phyloP scores from a whole-genome alignment of 1,284 basidiomycete genomes.

The Ceratobasidium sp. region DNA sequence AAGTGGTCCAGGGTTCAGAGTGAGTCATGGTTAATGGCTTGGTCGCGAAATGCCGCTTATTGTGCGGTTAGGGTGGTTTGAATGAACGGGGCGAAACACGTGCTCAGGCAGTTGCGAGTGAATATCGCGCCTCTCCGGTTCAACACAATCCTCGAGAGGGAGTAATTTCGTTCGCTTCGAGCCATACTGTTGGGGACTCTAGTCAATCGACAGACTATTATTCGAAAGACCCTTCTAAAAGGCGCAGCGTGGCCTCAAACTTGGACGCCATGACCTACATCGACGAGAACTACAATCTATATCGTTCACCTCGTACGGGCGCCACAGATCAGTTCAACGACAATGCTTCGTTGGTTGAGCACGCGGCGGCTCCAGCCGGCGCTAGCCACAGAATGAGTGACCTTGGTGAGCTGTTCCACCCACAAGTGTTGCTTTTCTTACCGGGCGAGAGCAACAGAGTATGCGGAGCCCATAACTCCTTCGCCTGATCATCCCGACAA shows the following conservation, averaged over 20 bases:
- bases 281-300: constrained; percentile 46
- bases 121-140: constrained; percentile 42
- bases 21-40: neutral
- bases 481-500: constrained; percentile 45
- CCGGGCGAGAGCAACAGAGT: constrained; percentile 56
- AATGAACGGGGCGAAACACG: constrained; percentile 46
- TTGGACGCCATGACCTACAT: constrained; percentile 46
- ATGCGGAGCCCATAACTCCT: constrained; percentile 59
- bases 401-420: constrained; percentile 57
- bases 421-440: constrained; percentile 21
- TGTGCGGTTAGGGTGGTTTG: constrained; percentile 23
- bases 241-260: constrained; percentile 32
- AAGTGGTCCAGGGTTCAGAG: constrained; percentile 14
- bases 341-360: constrained; percentile 56
- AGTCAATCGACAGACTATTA: constrained; percentile 31
- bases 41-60: constrained; percentile 10
- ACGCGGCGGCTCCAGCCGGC: constrained; percentile 52
- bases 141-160: constrained; percentile 26
- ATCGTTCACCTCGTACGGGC: constrained; percentile 39
- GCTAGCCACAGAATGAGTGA: constrained; percentile 50
- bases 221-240: constrained; percentile 22
- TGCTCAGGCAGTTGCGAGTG: constrained; percentile 46
- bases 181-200: constrained; percentile 12
- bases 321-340: constrained; percentile 37
- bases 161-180: constrained; percentile 21